Percentiles rank a stretch among this genome's conserved stretches.
Conservation (phyloP, 1,284 basidiomycete genomes). For the Thelephora terrestris region DNA sequence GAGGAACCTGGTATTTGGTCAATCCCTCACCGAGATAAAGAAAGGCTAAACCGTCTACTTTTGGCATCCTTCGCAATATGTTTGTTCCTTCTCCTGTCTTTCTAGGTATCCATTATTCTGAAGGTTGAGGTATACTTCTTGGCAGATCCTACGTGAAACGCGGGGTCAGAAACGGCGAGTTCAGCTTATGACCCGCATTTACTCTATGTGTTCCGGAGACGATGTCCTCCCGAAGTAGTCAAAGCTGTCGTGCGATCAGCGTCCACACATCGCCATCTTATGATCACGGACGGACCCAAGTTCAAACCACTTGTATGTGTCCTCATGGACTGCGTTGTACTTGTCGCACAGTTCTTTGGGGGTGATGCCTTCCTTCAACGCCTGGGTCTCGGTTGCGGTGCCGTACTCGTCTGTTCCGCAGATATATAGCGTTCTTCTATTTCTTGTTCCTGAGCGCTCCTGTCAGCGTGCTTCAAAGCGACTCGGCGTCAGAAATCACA, state of each 20-base stretch:
- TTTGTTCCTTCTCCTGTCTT: conserved; percentile 82
- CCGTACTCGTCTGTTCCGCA: conserved; percentile 99
- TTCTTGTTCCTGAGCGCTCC: conserved; percentile 49
- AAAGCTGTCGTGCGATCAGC: conserved; percentile 48
- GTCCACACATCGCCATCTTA: background rate
- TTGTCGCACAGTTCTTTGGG: conserved; percentile 90
- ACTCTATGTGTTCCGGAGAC: conserved; percentile 86
- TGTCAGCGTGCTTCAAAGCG: background rate
- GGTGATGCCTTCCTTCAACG: conserved; percentile 86
- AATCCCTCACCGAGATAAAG: background rate
- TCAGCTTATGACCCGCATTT: conserved; percentile 14
- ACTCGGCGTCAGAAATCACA: background rate
- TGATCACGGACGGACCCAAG: conserved; percentile 45
- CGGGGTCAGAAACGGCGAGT: conserved; percentile 4
- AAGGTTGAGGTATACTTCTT: conserved; percentile 80
- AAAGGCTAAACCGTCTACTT: conserved; percentile 39
- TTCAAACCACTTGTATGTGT: conserved; percentile 95
- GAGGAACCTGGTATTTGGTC: conserved; percentile 53
- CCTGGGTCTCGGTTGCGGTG: conserved; percentile 97
- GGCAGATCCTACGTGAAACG: conserved; percentile 60
- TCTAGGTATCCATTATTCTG: conserved; percentile 69
- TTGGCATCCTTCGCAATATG: conserved; percentile 85
- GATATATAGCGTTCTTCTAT: conserved; percentile 71
- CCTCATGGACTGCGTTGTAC: conserved; percentile 83
- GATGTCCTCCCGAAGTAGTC: conserved; percentile 97